A percentile compares a stretch with the other conserved stretches of the same genome.
Evolutionary conservation across 2,329 filamentous ascomycete species (phyloP).

Genomic region (Alternaria triticina): DNA sequence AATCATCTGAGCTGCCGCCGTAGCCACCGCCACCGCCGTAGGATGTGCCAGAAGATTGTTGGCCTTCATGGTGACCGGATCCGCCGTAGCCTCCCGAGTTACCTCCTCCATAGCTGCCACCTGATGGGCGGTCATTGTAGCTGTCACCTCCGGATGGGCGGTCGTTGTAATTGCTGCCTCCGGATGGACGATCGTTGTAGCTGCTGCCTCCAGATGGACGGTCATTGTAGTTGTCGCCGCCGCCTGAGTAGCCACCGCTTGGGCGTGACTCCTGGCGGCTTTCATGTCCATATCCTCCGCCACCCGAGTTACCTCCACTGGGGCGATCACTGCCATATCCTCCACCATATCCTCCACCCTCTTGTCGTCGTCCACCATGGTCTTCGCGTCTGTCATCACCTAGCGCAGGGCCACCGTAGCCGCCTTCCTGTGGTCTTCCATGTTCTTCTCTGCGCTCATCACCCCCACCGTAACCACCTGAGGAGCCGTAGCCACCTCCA

Average conservation of each 20-base stretch:
- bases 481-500: slow-evolving; percentile 7
- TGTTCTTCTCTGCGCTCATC: slow-evolving; percentile 17
- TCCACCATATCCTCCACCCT: not conserved
- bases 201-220: slow-evolving; percentile 20
- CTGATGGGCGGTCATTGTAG: slow-evolving; percentile 31
- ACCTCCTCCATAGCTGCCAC: slow-evolving; percentile 19
- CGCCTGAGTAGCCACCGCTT: not conserved
- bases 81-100: slow-evolving; percentile 26
- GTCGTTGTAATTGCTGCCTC: slow-evolving; percentile 11
- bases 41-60: slow-evolving; percentile 50
- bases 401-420: slow-evolving; percentile 2
- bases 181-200: slow-evolving; percentile 28
- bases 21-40: slow-evolving; percentile 50
- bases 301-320: slow-evolving; percentile 1
- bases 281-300: slow-evolving; percentile 12
- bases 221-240: slow-evolving; percentile 18
- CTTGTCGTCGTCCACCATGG: slow-evolving; percentile 14
- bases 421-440: slow-evolving; percentile 11
- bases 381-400: slow-evolving; percentile 14
- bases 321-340: not conserved
- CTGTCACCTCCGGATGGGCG: slow-evolving; percentile 3
- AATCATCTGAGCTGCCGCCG: slow-evolving; percentile 55
- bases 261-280: slow-evolving; percentile 2
- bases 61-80: slow-evolving; percentile 30
- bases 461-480: slow-evolving; percentile 9